A percentile compares a stretch with the other conserved stretches of the same genome.
Evolutionary conservation across 1,284 basidiomycete genomes (phyloP).

Genomic region (Fomitiporia mediterranea): DNA sequence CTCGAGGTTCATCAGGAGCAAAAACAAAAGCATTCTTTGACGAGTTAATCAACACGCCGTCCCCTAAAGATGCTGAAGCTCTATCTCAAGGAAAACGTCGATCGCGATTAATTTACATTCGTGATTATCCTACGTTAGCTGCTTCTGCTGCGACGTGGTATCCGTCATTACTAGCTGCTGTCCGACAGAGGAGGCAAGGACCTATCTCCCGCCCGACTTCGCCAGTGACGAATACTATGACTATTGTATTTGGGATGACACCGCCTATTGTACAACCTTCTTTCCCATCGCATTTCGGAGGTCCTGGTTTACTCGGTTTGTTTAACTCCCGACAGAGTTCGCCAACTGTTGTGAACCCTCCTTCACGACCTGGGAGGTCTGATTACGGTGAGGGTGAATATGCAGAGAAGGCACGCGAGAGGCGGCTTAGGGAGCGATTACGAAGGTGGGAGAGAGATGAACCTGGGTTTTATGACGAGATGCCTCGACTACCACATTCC

Average conservation of each 20-base stretch:
- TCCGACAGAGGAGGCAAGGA: constrained; percentile 66
- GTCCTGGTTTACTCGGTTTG: constrained; percentile 34
- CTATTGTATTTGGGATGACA: constrained; percentile 79
- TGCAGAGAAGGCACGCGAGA: constrained; percentile 62
- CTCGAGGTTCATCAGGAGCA: constrained; percentile 36
- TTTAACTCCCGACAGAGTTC: constrained; percentile 27
- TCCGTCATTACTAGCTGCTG: constrained; percentile 68
- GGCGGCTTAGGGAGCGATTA: constrained; percentile 60
- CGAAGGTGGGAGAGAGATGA: constrained; percentile 67
- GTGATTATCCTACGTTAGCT: constrained; percentile 74
- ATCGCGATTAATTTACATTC: constrained; percentile 75
- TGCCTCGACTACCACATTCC: constrained; percentile 46
- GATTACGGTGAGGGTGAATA: constrained; percentile 63
- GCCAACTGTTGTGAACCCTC: constrained; percentile 18
- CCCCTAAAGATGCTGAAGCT: constrained; percentile 30
- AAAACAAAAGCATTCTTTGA: constrained; percentile 70
- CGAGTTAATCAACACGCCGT: constrained; percentile 60
- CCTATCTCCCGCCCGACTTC: constrained; percentile 50
- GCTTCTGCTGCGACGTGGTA: constrained; percentile 75
- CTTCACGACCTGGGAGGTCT: constrained; percentile 29
- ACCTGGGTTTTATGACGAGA: constrained; percentile 48
- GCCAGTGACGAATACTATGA: constrained; percentile 62
- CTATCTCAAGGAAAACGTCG: constrained; percentile 24
- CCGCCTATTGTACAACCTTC: constrained; percentile 58
- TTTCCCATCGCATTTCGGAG: constrained; percentile 24